A percentile compares a stretch with the other conserved stretches of the same genome.
These are phyloP conservation scores for Hygrocybe punicea DNA, from an alignment of 768 basidiomycete species.

Conservation along the genomic window DNA sequence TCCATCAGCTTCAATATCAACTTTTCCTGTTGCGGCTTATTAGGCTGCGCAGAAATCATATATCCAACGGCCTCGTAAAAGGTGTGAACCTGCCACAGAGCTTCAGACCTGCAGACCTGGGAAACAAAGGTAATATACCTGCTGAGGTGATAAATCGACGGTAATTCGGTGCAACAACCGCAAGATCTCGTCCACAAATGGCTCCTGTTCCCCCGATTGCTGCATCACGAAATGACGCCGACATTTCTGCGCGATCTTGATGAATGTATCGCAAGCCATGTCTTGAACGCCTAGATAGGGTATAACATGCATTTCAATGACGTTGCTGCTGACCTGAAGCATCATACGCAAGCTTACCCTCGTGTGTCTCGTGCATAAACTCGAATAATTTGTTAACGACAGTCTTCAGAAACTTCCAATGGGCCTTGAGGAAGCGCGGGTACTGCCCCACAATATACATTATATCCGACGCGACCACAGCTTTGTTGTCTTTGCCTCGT, in stretches of 20 bases:
- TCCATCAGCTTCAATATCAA: slow-evolving; percentile 96
- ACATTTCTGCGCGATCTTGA: slow-evolving; percentile 99
- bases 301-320: not conserved
- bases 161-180: slow-evolving; percentile 90
- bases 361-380: slow-evolving; percentile 99
- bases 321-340: slow-evolving; percentile 6
- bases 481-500: slow-evolving; percentile 99
- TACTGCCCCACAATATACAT: slow-evolving; percentile 99
- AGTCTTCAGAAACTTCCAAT: slow-evolving; percentile 99
- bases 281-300: slow-evolving; percentile 82
- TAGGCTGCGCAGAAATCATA: slow-evolving; percentile 99
- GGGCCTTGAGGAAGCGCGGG: slow-evolving; percentile 97
- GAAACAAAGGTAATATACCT: slow-evolving; percentile 40
- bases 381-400: slow-evolving; percentile 99
- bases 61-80: slow-evolving; percentile 99
- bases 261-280: slow-evolving; percentile 99
- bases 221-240: slow-evolving; percentile 98
- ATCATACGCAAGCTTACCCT: slow-evolving; percentile 53
- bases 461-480: slow-evolving; percentile 92
- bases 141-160: slow-evolving; percentile 88
- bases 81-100: slow-evolving; percentile 67
- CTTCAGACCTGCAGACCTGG: slow-evolving; percentile 4
- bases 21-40: slow-evolving; percentile 94
- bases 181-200: slow-evolving; percentile 96
- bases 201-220: slow-evolving; percentile 94